Percentiles rank a stretch among this genome's conserved stretches.
These are phyloP conservation scores for Neurospora sp. DNA, from an alignment of 495 filamentous ascomycete genomes.

Conservation along the genomic window DNA sequence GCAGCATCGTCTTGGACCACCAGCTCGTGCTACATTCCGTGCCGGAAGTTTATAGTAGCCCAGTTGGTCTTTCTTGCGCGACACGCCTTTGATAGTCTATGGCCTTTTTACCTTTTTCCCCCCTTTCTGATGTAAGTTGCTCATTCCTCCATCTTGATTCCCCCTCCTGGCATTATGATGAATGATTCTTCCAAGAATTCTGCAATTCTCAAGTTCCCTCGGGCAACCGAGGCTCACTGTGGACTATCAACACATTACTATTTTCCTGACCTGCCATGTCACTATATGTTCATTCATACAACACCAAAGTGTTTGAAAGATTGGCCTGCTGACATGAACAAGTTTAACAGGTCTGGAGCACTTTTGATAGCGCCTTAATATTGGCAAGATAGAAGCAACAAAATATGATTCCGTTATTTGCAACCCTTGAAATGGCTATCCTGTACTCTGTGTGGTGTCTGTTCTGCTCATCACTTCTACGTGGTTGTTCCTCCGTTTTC, in stretches of 20 bases:
- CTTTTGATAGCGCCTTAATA: background rate
- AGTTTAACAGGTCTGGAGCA: background rate
- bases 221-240: conserved; percentile 10
- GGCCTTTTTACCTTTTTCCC: background rate
- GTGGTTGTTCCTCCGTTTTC: background rate
- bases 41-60: background rate
- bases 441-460: background rate
- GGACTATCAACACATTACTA: conserved; percentile 25
- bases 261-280: conserved; percentile 5
- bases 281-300: conserved; percentile 5
- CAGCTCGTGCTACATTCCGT: background rate
- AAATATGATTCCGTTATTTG: background rate
- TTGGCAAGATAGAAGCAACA: background rate
- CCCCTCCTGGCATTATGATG: conserved; percentile 18
- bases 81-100: background rate
- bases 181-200: conserved; percentile 44
- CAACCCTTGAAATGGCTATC: background rate
- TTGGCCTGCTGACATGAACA: background rate
- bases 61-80: background rate
- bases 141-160: background rate
- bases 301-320: background rate
- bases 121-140: background rate
- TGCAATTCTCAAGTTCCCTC: conserved; percentile 42
- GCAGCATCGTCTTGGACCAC: background rate
- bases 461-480: background rate